Percentiles rank a stretch among this genome's conserved stretches.
phyloP scores from a whole-genome alignment of 345 rosid genomes.

The Populus ilicifolia region DNA sequence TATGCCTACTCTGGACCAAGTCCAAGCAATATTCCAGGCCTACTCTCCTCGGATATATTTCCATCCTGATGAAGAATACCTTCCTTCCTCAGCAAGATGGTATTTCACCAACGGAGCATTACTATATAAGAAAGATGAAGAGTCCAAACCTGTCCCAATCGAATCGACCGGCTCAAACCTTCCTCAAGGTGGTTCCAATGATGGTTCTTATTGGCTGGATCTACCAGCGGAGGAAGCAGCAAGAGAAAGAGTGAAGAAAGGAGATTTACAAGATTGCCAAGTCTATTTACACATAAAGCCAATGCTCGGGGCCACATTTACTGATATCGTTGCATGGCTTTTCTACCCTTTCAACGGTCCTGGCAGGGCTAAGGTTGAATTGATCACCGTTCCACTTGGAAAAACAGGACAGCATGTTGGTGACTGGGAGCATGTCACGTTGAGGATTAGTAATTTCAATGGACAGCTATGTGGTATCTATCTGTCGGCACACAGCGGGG shows the following conservation, averaged over 20 bases:
- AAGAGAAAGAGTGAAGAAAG: conserved; percentile 60
- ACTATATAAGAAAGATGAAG: conserved; percentile 57
- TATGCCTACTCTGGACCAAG: conserved; percentile 63
- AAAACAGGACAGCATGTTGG: conserved; percentile 78
- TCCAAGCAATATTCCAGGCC: conserved; percentile 35
- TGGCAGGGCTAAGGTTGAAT: conserved; percentile 52
- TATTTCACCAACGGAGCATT: conserved; percentile 65
- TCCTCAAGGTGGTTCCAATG: conserved; percentile 73
- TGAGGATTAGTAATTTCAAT: conserved; percentile 70
- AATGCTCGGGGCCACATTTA: conserved; percentile 71
- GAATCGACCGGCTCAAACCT: conserved; percentile 61
- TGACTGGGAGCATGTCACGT: conserved; percentile 85
- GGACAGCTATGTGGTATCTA: conserved; percentile 55
- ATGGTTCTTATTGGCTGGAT: conserved; percentile 76
- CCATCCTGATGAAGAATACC: conserved; percentile 72
- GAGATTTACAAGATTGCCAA: conserved; percentile 44
- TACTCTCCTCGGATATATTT: conserved; percentile 63
- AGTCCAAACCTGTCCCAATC: conserved; percentile 45
- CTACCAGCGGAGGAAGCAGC: conserved; percentile 49
- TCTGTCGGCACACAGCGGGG: conserved; percentile 65
- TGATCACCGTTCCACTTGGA: conserved; percentile 48
- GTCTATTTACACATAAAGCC: conserved; percentile 76
- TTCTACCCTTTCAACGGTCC: conserved; percentile 90
- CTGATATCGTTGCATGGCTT: conserved; percentile 68
- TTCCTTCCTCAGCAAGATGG: conserved; percentile 76